Evolutionary conservation across 352 stramenopile genomes (phyloP).

Genomic region (Globisporangium paroecandrum): DNA sequence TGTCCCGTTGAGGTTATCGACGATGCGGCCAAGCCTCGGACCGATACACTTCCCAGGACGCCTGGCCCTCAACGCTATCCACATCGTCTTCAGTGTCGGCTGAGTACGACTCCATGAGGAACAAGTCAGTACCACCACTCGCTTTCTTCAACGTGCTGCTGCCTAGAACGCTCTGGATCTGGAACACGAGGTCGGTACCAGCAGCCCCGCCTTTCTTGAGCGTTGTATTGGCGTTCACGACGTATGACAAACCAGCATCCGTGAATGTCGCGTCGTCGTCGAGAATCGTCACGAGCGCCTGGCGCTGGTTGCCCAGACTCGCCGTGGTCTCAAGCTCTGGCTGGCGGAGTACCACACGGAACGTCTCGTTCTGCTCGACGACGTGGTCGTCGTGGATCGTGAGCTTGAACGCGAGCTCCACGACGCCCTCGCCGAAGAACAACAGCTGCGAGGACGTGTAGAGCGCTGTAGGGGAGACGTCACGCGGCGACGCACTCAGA

Average conservation of each 20-base stretch:
- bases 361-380: slow-evolving; percentile 62
- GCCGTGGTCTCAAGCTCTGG: slow-evolving; percentile 21
- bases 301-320: slow-evolving; percentile 58
- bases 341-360: slow-evolving; percentile 50
- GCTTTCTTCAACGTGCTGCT: slow-evolving; percentile 23
- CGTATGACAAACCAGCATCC: slow-evolving; percentile 37
- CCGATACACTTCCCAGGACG: slow-evolving; percentile 18
- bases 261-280: slow-evolving; percentile 51
- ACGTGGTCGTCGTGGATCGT: slow-evolving; percentile 91
- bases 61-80: background rate
- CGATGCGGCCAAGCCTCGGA: slow-evolving; percentile 17
- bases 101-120: slow-evolving; percentile 42
- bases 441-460: slow-evolving; percentile 86
- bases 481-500: slow-evolving; percentile 59
- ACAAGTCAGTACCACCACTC: slow-evolving; percentile 21
- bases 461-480: slow-evolving; percentile 82
- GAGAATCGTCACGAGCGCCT: slow-evolving; percentile 65
- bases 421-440: slow-evolving; percentile 72
- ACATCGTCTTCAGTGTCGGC: slow-evolving; percentile 19
- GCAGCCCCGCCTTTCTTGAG: slow-evolving; percentile 36
- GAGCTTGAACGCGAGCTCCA: slow-evolving; percentile 86
- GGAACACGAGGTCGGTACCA: slow-evolving; percentile 41
- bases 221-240: slow-evolving; percentile 25
- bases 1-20: slow-evolving; percentile 29
- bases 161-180: slow-evolving; percentile 53